Evolutionary conservation across 1,284 basidiomycete species (phyloP), one percentile per base, ranked within the genome.

Genomic region (Pascua sp.): DNA sequence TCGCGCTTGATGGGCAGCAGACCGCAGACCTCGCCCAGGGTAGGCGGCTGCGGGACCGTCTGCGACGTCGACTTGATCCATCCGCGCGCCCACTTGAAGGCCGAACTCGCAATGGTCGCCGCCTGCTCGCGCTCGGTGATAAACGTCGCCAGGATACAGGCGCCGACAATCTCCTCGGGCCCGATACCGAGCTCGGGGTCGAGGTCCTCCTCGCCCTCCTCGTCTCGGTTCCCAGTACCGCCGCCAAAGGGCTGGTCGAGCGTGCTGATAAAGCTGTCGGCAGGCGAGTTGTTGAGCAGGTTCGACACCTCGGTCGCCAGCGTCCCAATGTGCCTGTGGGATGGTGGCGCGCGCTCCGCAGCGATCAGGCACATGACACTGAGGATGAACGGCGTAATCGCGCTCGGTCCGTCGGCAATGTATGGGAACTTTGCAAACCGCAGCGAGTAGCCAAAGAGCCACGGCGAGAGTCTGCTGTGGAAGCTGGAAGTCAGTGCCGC

Each of bases 181-280:
- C 75, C 75, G 36, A 77, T 68, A 15, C 72, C 75, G 18, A 76
- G 63, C 59, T 77, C 75, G 12, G 70, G 68, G 61, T 77, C 73
- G 43, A 63, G 56, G 24, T 60, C 62, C 42, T 63, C 62, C 41
- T 63, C 59, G 17, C 53, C 59, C 7, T 63, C 62, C 42, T 63
- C 58, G 53, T 63, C 62, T 49, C 56, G 58, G n/a, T 18, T 32
- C 8, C 56, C 54, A 8, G 56, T 42, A 4, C 57, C 57, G 37
- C 60, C 57, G 17, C 49, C 52, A 13, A 62, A 59, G 17, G 55
- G 56, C 41, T 50, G 38, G 42, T 60, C 58, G 39, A 63, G 51
- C 15, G 58, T 58, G 37, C 47, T 51, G 40, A 65, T 57, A 12
- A 65, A 60, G 56, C 60, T 65, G 53, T 70, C 71, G 16, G 73